A percentile compares a stretch with the other conserved stretches of the same genome.
Conservation (phyloP, 179 eudicot genomes). For the Beta corolliflora region DNA sequence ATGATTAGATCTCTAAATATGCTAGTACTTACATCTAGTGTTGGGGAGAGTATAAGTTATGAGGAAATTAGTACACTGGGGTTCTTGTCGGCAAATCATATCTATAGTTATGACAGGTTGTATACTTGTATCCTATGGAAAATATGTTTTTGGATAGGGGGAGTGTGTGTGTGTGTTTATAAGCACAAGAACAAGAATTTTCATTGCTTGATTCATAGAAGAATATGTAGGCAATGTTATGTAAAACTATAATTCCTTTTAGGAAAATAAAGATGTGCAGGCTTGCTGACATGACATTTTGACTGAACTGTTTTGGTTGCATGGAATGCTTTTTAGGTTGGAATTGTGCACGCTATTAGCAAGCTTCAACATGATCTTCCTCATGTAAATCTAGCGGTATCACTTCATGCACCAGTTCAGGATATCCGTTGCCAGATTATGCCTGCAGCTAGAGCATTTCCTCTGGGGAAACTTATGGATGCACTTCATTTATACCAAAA, state of each 20-base stretch:
- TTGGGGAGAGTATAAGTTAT: no score
- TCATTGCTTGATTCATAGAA: no score
- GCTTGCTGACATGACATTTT: conserved; percentile 10
- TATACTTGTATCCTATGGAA: no score
- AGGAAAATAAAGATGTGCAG: neutral
- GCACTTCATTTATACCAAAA: conserved; percentile 72
- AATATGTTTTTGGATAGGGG: no score
- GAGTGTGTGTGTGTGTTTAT: no score
- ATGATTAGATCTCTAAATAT: no score
- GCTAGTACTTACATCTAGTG: no score
- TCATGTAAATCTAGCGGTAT: conserved; percentile 83
- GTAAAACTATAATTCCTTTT: neutral
- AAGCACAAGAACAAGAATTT: no score
- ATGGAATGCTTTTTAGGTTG: conserved; percentile 55
- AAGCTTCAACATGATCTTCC: conserved; percentile 80
- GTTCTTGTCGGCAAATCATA: no score
- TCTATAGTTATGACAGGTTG: no score
- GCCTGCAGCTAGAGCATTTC: conserved; percentile 99
- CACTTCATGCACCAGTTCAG: conserved; percentile 97
- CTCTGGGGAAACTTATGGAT: conserved; percentile 85
- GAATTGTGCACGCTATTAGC: conserved; percentile 85
- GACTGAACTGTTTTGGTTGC: conserved; percentile 10
- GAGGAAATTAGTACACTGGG: no score
- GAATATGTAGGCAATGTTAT: neutral
- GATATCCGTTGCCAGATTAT: conserved; percentile 96